These are phyloP conservation scores for Colletotrichum higginsianum DNA, from an alignment of 2,329 filamentous ascomycete species.

Conservation along the genomic window DNA sequence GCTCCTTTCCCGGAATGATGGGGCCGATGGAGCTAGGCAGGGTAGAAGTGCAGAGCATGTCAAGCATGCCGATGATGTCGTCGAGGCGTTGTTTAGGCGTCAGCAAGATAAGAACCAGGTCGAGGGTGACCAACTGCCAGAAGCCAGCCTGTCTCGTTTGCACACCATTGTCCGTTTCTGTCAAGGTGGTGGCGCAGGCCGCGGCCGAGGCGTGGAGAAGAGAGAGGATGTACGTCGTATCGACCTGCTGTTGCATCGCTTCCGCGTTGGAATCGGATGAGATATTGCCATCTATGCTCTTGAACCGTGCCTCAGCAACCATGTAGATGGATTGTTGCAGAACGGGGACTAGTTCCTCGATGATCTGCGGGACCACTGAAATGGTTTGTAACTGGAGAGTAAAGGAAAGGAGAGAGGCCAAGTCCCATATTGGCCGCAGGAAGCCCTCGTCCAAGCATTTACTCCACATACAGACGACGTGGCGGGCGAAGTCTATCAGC, in stretches of 20 bases:
- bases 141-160: constrained; percentile 62
- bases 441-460: constrained; percentile 75
- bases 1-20: constrained; percentile 63
- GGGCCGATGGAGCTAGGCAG: constrained; percentile 77
- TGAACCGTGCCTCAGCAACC: constrained; percentile 71
- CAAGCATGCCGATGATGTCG: constrained; percentile 76
- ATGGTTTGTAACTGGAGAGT: constrained; percentile 74
- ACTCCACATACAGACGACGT: constrained; percentile 78
- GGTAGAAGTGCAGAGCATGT: constrained; percentile 77
- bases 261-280: constrained; percentile 46
- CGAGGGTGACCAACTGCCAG: constrained; percentile 77
- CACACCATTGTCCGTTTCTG: constrained; percentile 49
- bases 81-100: constrained; percentile 75
- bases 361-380: constrained; percentile 71
- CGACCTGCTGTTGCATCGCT: constrained; percentile 67
- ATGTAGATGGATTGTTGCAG: constrained; percentile 73
- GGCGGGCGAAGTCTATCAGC: constrained; percentile 74
- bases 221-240: constrained; percentile 74
- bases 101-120: constrained; percentile 78
- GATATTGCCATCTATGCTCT: constrained; percentile 63
- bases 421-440: constrained; percentile 74
- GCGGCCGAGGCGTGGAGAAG: constrained; percentile 76
- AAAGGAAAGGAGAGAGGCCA: constrained; percentile 76
- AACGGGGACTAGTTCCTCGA: constrained; percentile 69
- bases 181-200: constrained; percentile 65